Conservation (phyloP, 352 stramenopile genomes). For the Thalassiosira livingstoniorum region DNA sequence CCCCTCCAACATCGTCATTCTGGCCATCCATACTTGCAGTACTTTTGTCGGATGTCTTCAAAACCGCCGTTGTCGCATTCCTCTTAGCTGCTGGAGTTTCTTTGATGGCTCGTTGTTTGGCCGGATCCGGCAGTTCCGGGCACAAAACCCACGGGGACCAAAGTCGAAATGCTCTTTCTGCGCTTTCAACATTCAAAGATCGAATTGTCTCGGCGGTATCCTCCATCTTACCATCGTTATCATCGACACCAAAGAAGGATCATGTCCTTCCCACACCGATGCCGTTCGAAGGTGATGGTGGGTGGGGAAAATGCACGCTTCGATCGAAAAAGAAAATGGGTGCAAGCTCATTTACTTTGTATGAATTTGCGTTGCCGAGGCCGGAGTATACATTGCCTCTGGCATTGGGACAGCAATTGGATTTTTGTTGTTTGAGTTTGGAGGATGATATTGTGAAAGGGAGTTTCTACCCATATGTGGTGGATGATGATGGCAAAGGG, state of each 20-base stretch:
- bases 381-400: conserved; percentile 64
- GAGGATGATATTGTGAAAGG: conserved; percentile 64
- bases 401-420: conserved; percentile 67
- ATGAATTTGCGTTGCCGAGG: conserved; percentile 70
- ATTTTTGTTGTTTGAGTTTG: conserved; percentile 72
- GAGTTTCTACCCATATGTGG: conserved; percentile 68
- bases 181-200: background rate
- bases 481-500: conserved; percentile 17
- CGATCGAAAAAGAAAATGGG: conserved; percentile 54
- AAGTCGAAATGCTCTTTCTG: background rate
- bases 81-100: conserved; percentile 45
- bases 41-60: conserved; percentile 59
- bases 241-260: background rate
- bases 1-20: conserved; percentile 15
- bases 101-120: conserved; percentile 5
- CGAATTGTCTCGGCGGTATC: background rate
- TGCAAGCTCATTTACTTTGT: conserved; percentile 61
- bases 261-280: conserved; percentile 46
- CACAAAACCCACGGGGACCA: background rate
- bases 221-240: too few relatives aligned
- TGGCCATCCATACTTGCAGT: conserved; percentile 54
- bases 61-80: conserved; percentile 58
- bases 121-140: background rate
- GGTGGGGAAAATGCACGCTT: conserved; percentile 70
- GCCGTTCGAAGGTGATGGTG: conserved; percentile 65